These are phyloP conservation scores for Thelonectria blattea DNA, from an alignment of 2,329 filamentous ascomycete species.

Conservation along the genomic window DNA sequence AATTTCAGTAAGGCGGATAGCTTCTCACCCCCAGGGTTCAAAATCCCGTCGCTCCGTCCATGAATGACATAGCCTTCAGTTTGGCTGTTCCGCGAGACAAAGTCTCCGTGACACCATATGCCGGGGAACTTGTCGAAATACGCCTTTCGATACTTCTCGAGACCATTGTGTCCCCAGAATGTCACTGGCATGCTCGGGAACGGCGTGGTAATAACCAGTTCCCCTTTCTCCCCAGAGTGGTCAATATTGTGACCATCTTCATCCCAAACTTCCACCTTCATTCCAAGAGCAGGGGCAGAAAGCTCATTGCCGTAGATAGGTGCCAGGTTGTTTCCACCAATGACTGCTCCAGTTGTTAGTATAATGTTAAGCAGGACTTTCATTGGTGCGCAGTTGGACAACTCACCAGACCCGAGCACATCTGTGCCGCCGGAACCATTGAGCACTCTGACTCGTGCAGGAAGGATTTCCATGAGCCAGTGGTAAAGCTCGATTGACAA, in stretches of 20 bases:
- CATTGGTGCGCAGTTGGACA: no score
- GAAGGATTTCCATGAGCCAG: no score
- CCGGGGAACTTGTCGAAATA: constrained; percentile 15
- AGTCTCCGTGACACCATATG: constrained; percentile 20
- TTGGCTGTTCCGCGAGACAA: not conserved
- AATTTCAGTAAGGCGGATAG: no score
- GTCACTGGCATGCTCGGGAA: constrained; percentile 10
- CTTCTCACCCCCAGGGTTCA: not conserved
- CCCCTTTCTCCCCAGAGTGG: not conserved
- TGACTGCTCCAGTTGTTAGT: no score
- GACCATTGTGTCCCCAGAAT: not conserved
- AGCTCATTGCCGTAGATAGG: constrained; percentile 21
- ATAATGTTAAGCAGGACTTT: no score
- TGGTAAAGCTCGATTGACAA: no score
- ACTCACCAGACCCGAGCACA: constrained; percentile 16
- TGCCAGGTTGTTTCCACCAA: constrained; percentile 14
- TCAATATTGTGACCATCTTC: not conserved
- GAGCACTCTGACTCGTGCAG: no score
- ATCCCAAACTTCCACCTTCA: constrained; percentile 24
- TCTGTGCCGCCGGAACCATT: constrained; percentile 19
- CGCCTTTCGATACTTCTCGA: not conserved
- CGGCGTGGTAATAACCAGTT: constrained; percentile 6
- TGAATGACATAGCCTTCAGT: constrained; percentile 8
- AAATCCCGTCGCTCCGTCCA: constrained; percentile 15
- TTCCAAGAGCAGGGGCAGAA: constrained; percentile 21